A percentile compares a stretch with the other conserved stretches of the same genome.
Evolutionary conservation across 345 rosid species (phyloP).

Genomic region (Populus deltoides): DNA sequence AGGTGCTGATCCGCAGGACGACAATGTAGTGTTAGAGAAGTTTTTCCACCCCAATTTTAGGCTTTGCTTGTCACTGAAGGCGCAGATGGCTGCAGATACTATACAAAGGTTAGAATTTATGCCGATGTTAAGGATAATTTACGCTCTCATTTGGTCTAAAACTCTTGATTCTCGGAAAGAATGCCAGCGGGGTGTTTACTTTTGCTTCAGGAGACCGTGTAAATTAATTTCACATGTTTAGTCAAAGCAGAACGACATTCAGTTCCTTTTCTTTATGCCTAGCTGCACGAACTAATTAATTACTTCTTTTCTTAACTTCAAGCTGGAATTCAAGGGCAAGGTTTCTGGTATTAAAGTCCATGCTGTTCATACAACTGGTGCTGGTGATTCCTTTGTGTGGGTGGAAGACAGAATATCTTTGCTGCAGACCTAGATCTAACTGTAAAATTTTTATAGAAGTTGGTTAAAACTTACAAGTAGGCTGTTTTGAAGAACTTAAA

Average conservation of each 20-base stretch:
- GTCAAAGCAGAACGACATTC: not conserved
- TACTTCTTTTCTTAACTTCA: not conserved
- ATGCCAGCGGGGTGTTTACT: no score
- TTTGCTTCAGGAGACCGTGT: not conserved
- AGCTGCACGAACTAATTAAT: not conserved
- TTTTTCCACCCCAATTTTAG: slow-evolving; percentile 4
- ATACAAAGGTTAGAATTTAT: slow-evolving; percentile 1
- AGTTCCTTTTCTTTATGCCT: not conserved
- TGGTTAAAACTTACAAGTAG: not conserved
- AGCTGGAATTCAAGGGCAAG: slow-evolving; percentile 67
- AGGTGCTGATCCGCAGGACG: not conserved
- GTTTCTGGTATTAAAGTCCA: slow-evolving; percentile 65
- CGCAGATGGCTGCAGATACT: slow-evolving; percentile 6
- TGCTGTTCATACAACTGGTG: slow-evolving; percentile 78
- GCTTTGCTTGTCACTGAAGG: slow-evolving; percentile 14
- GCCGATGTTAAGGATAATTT: not conserved
- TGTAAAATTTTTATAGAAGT: slow-evolving; percentile 21
- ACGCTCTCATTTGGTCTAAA: not conserved
- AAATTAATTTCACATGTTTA: not conserved
- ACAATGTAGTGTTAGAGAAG: not conserved
- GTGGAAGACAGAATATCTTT: slow-evolving; percentile 58
- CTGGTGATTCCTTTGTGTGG: slow-evolving; percentile 76
- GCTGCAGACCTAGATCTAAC: slow-evolving; percentile 48
- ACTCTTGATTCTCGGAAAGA: not conserved
- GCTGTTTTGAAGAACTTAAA: not conserved